Conservation (phyloP, 2,329 filamentous ascomycete species). For the Penicillium sp. region DNA sequence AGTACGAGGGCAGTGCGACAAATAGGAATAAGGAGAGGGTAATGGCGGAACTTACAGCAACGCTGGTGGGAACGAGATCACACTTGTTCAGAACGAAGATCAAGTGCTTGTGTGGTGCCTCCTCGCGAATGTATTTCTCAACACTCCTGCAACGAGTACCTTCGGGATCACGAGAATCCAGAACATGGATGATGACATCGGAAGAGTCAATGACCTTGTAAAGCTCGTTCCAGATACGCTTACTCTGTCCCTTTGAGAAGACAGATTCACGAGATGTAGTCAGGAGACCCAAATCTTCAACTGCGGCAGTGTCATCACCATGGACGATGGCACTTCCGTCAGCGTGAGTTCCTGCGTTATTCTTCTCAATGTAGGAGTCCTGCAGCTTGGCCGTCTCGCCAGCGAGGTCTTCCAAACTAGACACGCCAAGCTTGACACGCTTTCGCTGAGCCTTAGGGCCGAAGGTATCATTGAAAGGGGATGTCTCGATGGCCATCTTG, state of each 20-base stretch:
- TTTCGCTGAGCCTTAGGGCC: conserved; percentile 92
- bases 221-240: conserved; percentile 95
- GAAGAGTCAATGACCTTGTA: conserved; percentile 94
- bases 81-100: conserved; percentile 88
- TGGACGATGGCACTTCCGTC: conserved; percentile 63
- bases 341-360: conserved; percentile 73
- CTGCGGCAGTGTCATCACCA: conserved; percentile 48
- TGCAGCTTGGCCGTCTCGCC: conserved; percentile 76
- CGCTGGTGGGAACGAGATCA: conserved; percentile 84
- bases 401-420: conserved; percentile 75
- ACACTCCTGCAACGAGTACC: conserved; percentile 87
- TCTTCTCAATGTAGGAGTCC: conserved; percentile 72
- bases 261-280: conserved; percentile 74
- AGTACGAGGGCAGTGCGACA: conserved; percentile 4
- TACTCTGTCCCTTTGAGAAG: conserved; percentile 91
- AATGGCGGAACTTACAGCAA: conserved; percentile 72
- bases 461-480: conserved; percentile 83
- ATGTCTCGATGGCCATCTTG: conserved; percentile 86
- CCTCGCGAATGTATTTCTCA: conserved; percentile 88
- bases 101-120: conserved; percentile 94
- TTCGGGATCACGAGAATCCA: conserved; percentile 83
- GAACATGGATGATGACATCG: conserved; percentile 91
- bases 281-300: conserved; percentile 31
- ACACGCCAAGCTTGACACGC: conserved; percentile 80
- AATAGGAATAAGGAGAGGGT: conserved; percentile 4